Conservation (phyloP, 2,329 filamentous ascomycete species). For the Aspergillus sclerotialis region DNA sequence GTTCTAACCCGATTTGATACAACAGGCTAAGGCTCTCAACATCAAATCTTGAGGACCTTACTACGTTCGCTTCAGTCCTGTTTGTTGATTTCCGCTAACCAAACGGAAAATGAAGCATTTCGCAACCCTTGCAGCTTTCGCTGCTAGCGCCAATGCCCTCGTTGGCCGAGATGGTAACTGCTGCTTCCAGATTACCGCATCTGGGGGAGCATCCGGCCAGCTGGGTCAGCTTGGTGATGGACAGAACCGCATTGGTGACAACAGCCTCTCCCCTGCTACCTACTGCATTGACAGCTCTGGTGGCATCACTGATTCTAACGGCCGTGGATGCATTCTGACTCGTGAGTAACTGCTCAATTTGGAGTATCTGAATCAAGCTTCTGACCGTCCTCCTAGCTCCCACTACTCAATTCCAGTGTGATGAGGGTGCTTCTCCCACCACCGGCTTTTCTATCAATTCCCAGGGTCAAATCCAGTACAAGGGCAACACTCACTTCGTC, state of each 20-base stretch:
- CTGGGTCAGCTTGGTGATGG: conserved; percentile 57
- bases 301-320: conserved; percentile 48
- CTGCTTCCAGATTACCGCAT: conserved; percentile 48
- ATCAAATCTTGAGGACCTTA: too few species aligned
- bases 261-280: conserved; percentile 36
- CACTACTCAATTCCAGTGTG: conserved; percentile 57
- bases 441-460: conserved; percentile 52
- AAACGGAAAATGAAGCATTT: conserved; percentile 31
- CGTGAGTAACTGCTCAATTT: conserved; percentile 31
- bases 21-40: conserved; percentile 9
- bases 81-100: conserved; percentile 6
- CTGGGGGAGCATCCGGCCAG: conserved; percentile 44
- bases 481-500: conserved; percentile 49
- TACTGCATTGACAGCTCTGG: conserved; percentile 51
- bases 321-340: conserved; percentile 58
- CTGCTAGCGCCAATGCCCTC: conserved; percentile 37
- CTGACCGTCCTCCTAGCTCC: conserved; percentile 35
- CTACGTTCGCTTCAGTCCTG: conserved; percentile 1
- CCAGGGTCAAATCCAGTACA: conserved; percentile 47
- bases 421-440: conserved; percentile 45
- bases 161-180: conserved; percentile 35
- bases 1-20: neutral
- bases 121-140: conserved; percentile 30
- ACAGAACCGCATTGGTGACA: conserved; percentile 53
- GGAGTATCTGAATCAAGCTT: neutral